Conservation (phyloP, 1,284 basidiomycete genomes). For the Cystobasidium pallidum region DNA sequence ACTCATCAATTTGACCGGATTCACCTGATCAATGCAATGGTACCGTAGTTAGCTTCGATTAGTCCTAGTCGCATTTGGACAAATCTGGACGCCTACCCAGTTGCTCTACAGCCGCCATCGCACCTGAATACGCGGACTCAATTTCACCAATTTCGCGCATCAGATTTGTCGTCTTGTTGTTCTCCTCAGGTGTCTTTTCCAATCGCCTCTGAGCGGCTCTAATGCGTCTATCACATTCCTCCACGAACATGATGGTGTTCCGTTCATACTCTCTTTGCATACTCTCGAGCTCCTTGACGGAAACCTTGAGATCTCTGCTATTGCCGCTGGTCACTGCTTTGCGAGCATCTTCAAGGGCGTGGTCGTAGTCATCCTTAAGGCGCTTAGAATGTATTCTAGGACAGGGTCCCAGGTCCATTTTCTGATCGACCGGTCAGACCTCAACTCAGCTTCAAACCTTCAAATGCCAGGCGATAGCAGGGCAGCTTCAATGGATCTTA, state of each 20-base stretch:
- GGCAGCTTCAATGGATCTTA: conserved; percentile 60
- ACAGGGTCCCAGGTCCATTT: conserved; percentile 99
- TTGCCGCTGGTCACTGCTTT: conserved; percentile 20
- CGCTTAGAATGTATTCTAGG: conserved; percentile 95
- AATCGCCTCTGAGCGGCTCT: conserved; percentile 87
- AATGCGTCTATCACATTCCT: conserved; percentile 97
- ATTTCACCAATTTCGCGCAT: conserved; percentile 99
- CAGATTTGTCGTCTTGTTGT: conserved; percentile 95
- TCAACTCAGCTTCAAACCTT: background rate
- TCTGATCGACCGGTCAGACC: conserved; percentile 63
- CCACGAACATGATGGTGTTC: conserved; percentile 92
- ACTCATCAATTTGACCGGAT: conserved; percentile 97
- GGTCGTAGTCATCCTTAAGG: conserved; percentile 86
- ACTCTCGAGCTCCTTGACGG: conserved; percentile 71
- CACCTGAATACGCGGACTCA: conserved; percentile 95
- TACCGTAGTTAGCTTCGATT: background rate
- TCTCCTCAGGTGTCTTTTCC: conserved; percentile 99
- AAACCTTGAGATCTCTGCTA: conserved; percentile 11
- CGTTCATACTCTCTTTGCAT: conserved; percentile 94
- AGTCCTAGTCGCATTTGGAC: background rate
- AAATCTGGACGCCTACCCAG: conserved; percentile 64
- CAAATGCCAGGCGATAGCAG: background rate
- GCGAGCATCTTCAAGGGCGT: conserved; percentile 64
- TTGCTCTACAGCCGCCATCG: conserved; percentile 95
- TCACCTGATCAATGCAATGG: conserved; percentile 68